Conservation (phyloP, 1,139 yeast genomes). For the Saccharomyces hybrid region DNA sequence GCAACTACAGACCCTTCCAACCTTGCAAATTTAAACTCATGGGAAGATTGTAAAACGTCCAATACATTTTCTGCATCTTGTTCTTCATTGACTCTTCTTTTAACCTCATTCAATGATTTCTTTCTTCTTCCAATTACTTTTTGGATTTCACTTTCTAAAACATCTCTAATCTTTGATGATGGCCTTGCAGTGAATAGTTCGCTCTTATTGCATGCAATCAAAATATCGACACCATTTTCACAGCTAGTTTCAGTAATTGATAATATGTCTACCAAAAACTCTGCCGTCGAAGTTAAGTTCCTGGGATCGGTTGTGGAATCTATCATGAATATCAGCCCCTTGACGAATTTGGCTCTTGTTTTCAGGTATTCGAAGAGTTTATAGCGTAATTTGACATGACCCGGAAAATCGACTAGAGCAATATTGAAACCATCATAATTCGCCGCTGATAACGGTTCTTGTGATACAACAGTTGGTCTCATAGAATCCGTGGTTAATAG, state of each 20-base stretch:
- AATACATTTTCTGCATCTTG: slow-evolving; percentile 44
- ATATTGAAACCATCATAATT: slow-evolving; percentile 34
- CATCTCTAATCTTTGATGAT: slow-evolving; percentile 46
- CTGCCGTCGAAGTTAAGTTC: slow-evolving; percentile 42
- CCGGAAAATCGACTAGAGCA: slow-evolving; percentile 70
- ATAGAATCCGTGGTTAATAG: slow-evolving; percentile 20
- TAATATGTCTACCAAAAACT: slow-evolving; percentile 48
- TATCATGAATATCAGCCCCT: slow-evolving; percentile 65
- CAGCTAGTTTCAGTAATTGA: slow-evolving; percentile 47
- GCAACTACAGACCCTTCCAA: slow-evolving; percentile 72
- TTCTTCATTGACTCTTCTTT: slow-evolving; percentile 47
- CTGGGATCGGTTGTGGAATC: slow-evolving; percentile 50
- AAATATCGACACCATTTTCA: slow-evolving; percentile 57
- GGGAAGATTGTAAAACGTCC: slow-evolving; percentile 9
- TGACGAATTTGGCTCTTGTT: slow-evolving; percentile 35
- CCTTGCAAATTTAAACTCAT: slow-evolving; percentile 15
- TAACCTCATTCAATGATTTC: slow-evolving; percentile 22
- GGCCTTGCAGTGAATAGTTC: slow-evolving; percentile 83
- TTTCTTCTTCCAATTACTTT: slow-evolving; percentile 29
- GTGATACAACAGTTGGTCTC: slow-evolving; percentile 22
- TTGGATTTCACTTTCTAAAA: slow-evolving; percentile 59
- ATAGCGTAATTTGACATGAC: slow-evolving; percentile 65
- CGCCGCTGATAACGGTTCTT: slow-evolving; percentile 36
- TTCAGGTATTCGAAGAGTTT: slow-evolving; percentile 41
- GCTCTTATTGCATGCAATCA: slow-evolving; percentile 73